These are phyloP conservation scores for Penicillium digitatum DNA, from an alignment of 2,329 filamentous ascomycete genomes.

Conservation along the genomic window DNA sequence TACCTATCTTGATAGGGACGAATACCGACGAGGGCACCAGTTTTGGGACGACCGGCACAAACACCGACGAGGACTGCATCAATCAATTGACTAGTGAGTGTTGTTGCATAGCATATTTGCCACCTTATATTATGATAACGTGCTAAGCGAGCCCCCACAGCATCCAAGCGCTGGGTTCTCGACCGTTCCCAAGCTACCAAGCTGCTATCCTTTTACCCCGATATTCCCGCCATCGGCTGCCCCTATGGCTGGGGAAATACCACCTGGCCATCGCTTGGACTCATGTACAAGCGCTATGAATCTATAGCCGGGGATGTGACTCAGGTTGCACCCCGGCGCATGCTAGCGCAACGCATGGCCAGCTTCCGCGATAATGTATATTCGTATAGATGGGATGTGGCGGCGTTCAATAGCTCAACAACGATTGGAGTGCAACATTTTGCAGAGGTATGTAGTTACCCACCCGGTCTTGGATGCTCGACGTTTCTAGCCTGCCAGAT, in stretches of 20 bases:
- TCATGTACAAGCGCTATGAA: conserved; percentile 31
- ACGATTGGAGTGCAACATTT: conserved; percentile 31
- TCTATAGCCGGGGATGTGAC: conserved; percentile 31
- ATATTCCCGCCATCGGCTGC: conserved; percentile 47
- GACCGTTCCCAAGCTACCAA: conserved; percentile 28
- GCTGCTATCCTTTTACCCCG: conserved; percentile 51
- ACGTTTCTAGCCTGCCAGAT: background rate
- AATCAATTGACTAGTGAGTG: conserved; percentile 28
- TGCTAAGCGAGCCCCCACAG: conserved; percentile 9
- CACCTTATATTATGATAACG: conserved; percentile 2
- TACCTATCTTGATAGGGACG: conserved; percentile 60
- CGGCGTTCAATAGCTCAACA: conserved; percentile 25
- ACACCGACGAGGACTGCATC: conserved; percentile 53
- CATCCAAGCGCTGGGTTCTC: conserved; percentile 31
- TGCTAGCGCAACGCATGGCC: conserved; percentile 28
- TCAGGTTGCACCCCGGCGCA: conserved; percentile 29
- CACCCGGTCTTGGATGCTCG: background rate
- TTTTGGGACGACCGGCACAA: conserved; percentile 52
- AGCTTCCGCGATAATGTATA: conserved; percentile 18
- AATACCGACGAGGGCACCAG: conserved; percentile 63
- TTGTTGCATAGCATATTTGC: no score
- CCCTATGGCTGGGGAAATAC: conserved; percentile 40
- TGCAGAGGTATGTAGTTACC: conserved; percentile 25
- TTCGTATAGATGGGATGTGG: conserved; percentile 31
- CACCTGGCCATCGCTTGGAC: conserved; percentile 27